Evolutionary conservation across 306 rosid genomes (phyloP).

Genomic region (Cotoneaster glaucophyllus): DNA sequence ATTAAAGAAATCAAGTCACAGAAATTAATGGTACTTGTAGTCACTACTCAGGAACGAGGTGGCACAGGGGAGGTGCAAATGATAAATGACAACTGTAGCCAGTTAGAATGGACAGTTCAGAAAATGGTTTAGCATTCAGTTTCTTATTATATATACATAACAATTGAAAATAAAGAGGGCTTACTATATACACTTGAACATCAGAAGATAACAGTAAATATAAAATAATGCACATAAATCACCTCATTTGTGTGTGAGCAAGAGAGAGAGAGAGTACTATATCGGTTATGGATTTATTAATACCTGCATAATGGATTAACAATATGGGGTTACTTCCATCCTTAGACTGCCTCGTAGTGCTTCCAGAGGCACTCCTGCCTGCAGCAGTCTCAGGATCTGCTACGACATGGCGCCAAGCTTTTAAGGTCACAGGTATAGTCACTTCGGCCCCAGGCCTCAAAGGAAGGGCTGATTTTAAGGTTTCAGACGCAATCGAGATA

Average conservation of each 20-base stretch:
- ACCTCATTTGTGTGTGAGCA: neutral
- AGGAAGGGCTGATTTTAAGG: constrained; percentile 78
- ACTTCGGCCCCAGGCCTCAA: constrained; percentile 92
- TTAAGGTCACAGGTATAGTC: constrained; percentile 80
- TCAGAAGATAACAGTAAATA: no score
- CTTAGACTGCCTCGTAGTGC: constrained; percentile 50
- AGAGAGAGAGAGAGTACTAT: neutral
- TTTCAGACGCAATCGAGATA: constrained; percentile 57
- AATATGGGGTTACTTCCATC: constrained; percentile 78
- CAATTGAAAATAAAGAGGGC: no score
- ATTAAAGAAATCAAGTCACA: constrained; percentile 7
- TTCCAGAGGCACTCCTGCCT: constrained; percentile 55
- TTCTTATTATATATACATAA: no score
- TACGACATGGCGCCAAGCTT: constrained; percentile 75
- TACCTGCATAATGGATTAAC: constrained; percentile 93
- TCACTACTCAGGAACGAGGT: constrained; percentile 3
- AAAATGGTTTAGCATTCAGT: neutral
- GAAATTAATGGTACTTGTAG: neutral
- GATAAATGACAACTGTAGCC: neutral
- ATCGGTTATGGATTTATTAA: neutral
- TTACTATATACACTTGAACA: no score
- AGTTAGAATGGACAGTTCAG: neutral
- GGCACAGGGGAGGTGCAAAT: neutral
- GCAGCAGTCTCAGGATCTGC: constrained; percentile 53
- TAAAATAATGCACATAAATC: no score